phyloP scores from a whole-genome alignment of 1,284 basidiomycete genomes.

The Moniliella sp. region DNA sequence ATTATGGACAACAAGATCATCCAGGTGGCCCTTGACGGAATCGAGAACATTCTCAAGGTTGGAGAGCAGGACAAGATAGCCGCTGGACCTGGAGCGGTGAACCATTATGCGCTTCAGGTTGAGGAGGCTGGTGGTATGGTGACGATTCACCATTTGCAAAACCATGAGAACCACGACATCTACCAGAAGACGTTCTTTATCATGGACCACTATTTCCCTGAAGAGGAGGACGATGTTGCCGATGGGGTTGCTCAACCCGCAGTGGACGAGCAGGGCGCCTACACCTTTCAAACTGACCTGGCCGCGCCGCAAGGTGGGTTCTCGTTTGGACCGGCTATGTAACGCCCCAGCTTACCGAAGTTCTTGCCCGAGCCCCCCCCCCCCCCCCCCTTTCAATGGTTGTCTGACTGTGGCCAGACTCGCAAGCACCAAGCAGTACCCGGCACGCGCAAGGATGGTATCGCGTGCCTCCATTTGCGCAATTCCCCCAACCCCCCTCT shows the following conservation, averaged over 20 bases:
- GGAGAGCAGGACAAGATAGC: conserved; percentile 84
- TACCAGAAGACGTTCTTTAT: conserved; percentile 99
- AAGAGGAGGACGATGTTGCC: conserved; percentile 38
- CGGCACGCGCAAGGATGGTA: no score
- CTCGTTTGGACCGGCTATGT: conserved; percentile 2
- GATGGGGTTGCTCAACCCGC: conserved; percentile 55
- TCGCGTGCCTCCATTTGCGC: no score
- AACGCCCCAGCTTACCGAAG: no score
- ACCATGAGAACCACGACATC: conserved; percentile 96
- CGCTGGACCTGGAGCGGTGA: conserved; percentile 55
- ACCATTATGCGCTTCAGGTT: conserved; percentile 79
- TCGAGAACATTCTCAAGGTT: conserved; percentile 96
- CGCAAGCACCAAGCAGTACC: no score
- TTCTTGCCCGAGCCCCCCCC: no score
- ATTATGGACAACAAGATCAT: conserved; percentile 99
- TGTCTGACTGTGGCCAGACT: no score
- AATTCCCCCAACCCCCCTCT: no score
- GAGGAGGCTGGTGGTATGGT: conserved; percentile 82
- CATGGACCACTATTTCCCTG: conserved; percentile 35
- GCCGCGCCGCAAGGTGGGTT: conserved; percentile 7
- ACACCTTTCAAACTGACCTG: conserved; percentile 46
- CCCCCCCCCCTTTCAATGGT: no score
- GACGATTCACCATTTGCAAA: conserved; percentile 92
- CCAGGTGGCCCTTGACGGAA: conserved; percentile 81
- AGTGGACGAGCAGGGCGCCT: conserved; percentile 62